A percentile compares a stretch with the other conserved stretches of the same genome.
phyloP scores from a whole-genome alignment of 2,329 filamentous ascomycete species.

The Incumbomyces delicatus region DNA sequence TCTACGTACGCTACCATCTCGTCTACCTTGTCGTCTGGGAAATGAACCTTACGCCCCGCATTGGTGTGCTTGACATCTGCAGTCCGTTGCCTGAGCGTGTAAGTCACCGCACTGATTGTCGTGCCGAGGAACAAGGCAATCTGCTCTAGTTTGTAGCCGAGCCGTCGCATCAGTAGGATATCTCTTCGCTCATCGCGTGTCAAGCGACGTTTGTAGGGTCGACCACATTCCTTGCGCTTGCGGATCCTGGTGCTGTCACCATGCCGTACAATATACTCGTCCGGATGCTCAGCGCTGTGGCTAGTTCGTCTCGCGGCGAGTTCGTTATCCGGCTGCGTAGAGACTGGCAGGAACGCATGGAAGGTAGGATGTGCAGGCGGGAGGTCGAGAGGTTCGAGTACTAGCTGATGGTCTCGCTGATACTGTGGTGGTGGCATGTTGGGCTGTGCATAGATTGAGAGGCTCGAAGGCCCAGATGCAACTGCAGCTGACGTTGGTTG shows the following conservation, averaged over 20 bases:
- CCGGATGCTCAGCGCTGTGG: background rate
- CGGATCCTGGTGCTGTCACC: slow-evolving; percentile 1
- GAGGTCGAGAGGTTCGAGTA: no score
- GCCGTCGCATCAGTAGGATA: slow-evolving; percentile 18
- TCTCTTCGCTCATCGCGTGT: slow-evolving; percentile 19
- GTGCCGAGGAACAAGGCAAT: slow-evolving; percentile 15
- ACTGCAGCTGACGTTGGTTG: no score
- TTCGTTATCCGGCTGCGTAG: background rate
- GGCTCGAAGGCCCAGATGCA: no score
- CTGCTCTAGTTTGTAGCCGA: slow-evolving; percentile 15
- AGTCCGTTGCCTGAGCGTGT: slow-evolving; percentile 8
- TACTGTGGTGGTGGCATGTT: no score
- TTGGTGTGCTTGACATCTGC: background rate
- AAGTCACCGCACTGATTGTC: slow-evolving; percentile 16
- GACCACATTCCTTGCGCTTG: background rate
- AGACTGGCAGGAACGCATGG: no score
- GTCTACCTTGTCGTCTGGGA: background rate
- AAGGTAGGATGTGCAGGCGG: background rate
- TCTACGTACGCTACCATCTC: slow-evolving; percentile 2
- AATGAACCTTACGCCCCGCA: background rate
- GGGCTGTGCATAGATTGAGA: no score
- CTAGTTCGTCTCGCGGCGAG: background rate
- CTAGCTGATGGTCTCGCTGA: no score
- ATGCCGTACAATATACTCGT: background rate
- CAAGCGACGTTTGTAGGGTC: slow-evolving; percentile 2